A percentile compares a stretch with the other conserved stretches of the same genome.
phyloP scores from a whole-genome alignment of 768 basidiomycete genomes.

The Termitomyces eurrhizus region DNA sequence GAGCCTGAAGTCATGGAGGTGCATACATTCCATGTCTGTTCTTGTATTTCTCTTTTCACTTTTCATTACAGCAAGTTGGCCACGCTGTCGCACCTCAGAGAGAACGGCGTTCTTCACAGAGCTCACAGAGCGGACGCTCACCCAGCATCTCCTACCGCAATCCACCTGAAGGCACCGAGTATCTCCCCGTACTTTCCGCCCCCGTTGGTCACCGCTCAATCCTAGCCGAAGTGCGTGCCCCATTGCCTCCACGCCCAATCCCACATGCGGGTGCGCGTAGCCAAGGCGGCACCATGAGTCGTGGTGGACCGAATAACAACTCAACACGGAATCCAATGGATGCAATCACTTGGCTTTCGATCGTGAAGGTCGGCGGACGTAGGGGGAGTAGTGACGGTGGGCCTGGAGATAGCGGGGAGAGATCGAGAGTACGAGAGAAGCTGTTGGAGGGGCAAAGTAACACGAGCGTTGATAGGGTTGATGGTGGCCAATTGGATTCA shows the following conservation, averaged over 20 bases:
- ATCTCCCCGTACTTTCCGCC: constrained; percentile 53
- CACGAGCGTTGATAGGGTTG: constrained; percentile 14
- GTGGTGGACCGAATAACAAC: constrained; percentile 45
- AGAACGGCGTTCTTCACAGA: constrained; percentile 27
- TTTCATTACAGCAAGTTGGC: constrained; percentile 44
- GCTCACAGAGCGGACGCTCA: constrained; percentile 18
- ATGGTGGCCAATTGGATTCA: constrained; percentile 14
- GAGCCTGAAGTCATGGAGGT: constrained; percentile 68
- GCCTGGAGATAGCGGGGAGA: constrained; percentile 45
- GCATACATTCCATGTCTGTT: constrained; percentile 7
- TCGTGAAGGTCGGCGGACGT: constrained; percentile 58
- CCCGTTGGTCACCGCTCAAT: constrained; percentile 66
- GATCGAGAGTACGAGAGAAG: constrained; percentile 36
- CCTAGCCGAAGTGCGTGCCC: constrained; percentile 65
- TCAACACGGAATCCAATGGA: constrained; percentile 47
- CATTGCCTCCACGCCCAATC: constrained; percentile 13
- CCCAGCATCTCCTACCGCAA: constrained; percentile 50
- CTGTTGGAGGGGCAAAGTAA: constrained; percentile 37
- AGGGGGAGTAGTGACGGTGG: constrained; percentile 55
- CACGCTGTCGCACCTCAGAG: constrained; percentile 29
- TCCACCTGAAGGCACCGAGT: constrained; percentile 37
- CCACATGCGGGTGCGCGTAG: constrained; percentile 13
- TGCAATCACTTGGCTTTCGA: constrained; percentile 67
- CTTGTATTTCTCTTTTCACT: constrained; percentile 9
- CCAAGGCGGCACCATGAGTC: constrained; percentile 44